Conservation (phyloP, 1,284 basidiomycete species). For the Tilletia setariae region DNA sequence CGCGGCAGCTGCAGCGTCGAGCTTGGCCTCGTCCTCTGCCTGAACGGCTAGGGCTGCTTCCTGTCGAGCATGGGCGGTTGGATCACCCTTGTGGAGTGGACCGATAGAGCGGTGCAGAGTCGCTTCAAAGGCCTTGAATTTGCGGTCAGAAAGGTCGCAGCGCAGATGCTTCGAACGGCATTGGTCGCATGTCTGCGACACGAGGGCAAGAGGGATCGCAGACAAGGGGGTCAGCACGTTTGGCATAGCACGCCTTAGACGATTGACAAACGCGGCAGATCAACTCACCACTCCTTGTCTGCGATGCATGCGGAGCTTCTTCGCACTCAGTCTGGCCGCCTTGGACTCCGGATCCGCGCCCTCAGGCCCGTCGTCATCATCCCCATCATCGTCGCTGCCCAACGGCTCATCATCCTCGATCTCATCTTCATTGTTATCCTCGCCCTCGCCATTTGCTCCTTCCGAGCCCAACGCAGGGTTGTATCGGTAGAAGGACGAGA, state of each 20-base stretch:
- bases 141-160: slow-evolving; percentile 39
- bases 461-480: too few species aligned
- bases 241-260: too few species aligned
- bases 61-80: neutral
- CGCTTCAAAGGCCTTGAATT: slow-evolving; percentile 22
- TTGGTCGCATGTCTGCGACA: slow-evolving; percentile 42
- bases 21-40: slow-evolving; percentile 24
- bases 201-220: slow-evolving; percentile 13
- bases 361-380: neutral
- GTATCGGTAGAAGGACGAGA: too few species aligned
- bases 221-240: too few species aligned
- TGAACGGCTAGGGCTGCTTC: slow-evolving; percentile 20
- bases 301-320: slow-evolving; percentile 18
- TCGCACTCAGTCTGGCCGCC: slow-evolving; percentile 9
- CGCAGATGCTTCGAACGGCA: slow-evolving; percentile 47
- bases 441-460: neutral
- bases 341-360: neutral
- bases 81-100: slow-evolving; percentile 11
- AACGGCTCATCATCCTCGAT: neutral
- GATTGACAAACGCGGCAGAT: too few species aligned
- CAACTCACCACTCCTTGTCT: slow-evolving; percentile 25
- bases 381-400: neutral
- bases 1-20: slow-evolving; percentile 1
- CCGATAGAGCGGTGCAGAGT: slow-evolving; percentile 22
- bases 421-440: neutral